Evolutionary conservation across 371 early-diverging fungal genomes (phyloP).

Genomic region (Mortierella sp.): DNA sequence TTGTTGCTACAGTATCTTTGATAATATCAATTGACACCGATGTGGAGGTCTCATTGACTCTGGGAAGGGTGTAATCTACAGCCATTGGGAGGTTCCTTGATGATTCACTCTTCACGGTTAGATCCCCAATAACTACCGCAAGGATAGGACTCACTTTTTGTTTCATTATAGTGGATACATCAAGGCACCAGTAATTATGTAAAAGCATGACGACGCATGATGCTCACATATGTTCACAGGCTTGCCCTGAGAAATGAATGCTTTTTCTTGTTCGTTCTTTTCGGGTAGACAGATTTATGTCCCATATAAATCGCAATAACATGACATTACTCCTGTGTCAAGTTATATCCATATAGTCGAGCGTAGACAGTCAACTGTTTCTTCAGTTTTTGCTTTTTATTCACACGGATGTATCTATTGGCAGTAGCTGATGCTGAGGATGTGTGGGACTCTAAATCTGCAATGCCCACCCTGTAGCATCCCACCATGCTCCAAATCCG

Average conservation of each 20-base stretch:
- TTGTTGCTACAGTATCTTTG: neutral
- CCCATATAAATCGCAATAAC: too few species aligned
- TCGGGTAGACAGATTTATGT: too few species aligned
- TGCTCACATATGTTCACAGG: too few species aligned
- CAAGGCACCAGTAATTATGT: neutral
- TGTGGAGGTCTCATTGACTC: neutral
- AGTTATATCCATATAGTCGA: too few species aligned
- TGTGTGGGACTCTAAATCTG: slow-evolving; percentile 8
- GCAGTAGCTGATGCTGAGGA: too few species aligned
- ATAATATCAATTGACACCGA: neutral
- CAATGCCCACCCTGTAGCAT: slow-evolving; percentile 38
- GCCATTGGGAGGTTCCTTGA: neutral
- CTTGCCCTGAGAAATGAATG: too few species aligned
- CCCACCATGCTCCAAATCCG: slow-evolving; percentile 56
- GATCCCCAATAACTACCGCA: neutral
- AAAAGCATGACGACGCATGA: neutral
- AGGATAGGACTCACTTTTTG: neutral
- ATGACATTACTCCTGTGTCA: too few species aligned
- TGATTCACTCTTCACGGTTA: too few species aligned
- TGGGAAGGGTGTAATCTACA: neutral
- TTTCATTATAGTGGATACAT: neutral
- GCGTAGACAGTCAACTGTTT: neutral
- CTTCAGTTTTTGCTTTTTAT: neutral
- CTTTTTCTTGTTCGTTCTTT: too few species aligned
- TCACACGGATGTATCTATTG: neutral